These are phyloP conservation scores for Russula olivacea DNA, from an alignment of 768 basidiomycete genomes.

Conservation along the genomic window DNA sequence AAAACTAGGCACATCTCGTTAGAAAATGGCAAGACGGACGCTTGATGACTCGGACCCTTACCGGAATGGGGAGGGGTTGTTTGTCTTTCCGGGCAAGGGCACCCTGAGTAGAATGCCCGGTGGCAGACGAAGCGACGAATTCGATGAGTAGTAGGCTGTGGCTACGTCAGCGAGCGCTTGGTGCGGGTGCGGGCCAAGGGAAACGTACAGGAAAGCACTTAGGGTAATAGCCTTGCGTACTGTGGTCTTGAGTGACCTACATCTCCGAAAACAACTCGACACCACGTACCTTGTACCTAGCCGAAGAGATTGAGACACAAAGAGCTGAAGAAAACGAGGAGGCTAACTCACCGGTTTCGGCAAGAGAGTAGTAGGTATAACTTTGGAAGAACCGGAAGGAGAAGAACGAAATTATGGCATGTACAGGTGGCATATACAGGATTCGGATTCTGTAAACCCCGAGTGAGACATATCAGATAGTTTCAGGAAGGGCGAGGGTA, in stretches of 20 bases:
- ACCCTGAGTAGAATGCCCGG: constrained; percentile 53
- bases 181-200: neutral
- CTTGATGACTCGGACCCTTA: constrained; percentile 38
- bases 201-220: constrained; percentile 76
- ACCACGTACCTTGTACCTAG: constrained; percentile 57
- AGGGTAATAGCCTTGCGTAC: constrained; percentile 60
- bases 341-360: constrained; percentile 41
- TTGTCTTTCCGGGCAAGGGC: constrained; percentile 81
- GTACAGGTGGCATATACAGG: constrained; percentile 79
- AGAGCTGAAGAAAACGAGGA: constrained; percentile 31
- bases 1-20: too few species aligned
- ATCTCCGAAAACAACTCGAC: neutral
- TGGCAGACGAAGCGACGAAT: constrained; percentile 68
- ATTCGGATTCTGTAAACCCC: constrained; percentile 53
- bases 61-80: constrained; percentile 61
- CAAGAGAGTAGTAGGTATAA: constrained; percentile 59
- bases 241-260: neutral
- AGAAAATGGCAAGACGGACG: neutral
- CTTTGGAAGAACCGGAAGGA: constrained; percentile 78
- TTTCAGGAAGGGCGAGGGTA: neutral
- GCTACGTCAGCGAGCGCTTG: neutral
- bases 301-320: constrained; percentile 27
- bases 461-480: neutral
- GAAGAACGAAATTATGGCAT: constrained; percentile 77
- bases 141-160: constrained; percentile 72